Evolutionary conservation across 306 rosid species (phyloP).

Genomic region (Medicago lupulina): DNA sequence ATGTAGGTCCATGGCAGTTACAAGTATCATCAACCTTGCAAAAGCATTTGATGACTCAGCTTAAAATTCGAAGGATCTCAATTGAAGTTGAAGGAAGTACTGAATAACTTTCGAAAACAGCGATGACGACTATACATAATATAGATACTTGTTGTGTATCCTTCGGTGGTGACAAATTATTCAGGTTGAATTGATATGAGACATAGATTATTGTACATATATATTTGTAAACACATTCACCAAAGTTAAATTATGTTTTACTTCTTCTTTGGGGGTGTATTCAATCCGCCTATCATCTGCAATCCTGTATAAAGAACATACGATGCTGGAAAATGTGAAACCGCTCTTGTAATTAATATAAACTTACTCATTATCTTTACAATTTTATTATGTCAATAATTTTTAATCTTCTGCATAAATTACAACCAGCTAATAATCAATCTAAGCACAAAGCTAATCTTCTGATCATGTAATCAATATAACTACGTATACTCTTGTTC

Average conservation of each 20-base stretch:
- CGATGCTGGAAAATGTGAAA: neutral
- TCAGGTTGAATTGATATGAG: slow-evolving; percentile 5
- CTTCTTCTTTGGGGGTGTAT: slow-evolving; percentile 5
- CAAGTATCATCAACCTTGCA: slow-evolving; percentile 30
- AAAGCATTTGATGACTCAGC: slow-evolving; percentile 16
- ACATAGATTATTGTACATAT: neutral
- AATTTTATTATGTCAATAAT: too few species aligned
- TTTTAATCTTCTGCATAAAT: too few species aligned
- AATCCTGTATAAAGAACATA: neutral
- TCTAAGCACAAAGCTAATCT: too few species aligned
- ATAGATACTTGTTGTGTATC: slow-evolving; percentile 1
- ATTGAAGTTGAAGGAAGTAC: slow-evolving; percentile 30
- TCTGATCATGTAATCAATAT: too few species aligned
- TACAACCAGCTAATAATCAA: too few species aligned
- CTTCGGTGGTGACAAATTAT: slow-evolving; percentile 5
- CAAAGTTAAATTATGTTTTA: slow-evolving; percentile 14
- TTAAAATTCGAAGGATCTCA: slow-evolving; percentile 17
- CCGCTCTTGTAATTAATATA: neutral
- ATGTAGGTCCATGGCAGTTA: slow-evolving; percentile 33
- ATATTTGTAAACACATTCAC: neutral
- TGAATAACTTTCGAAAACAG: slow-evolving; percentile 25
- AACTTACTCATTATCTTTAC: too few species aligned
- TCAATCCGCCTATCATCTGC: neutral
- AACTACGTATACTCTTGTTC: too few species aligned
- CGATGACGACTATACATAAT: neutral